Base-by-base conservation (phyloP, 2,329 filamentous ascomycete species). In the Epicoccum nigrum region DNA sequence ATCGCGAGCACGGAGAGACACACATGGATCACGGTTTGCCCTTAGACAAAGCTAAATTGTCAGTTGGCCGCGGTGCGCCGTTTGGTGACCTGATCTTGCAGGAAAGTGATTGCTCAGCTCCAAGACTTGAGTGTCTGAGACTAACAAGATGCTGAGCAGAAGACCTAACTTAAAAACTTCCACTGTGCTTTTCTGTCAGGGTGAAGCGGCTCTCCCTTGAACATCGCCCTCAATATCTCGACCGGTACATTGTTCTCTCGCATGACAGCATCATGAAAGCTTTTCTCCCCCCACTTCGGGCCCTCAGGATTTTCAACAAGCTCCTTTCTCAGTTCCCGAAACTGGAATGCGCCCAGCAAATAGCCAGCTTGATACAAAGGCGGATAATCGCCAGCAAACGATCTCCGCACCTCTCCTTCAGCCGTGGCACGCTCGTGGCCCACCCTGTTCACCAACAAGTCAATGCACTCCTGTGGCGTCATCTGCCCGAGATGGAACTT, bases 301-400 rank as follows among this genome's bases (percentile, higher is more conserved):
- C 57, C 54, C 0, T 69, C 69, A 20, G 32, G 12, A 23, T 37
- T 12, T 21, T 45, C 42, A 2, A 85, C 59, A 1, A 79, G 66
- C 65, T 85, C 81, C 11, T 75, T 69, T 2, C 82, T 70, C 51
- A 86, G 61, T 4, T 73, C 69, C 61, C 79, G 78, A 8, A 86
- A 62, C 63, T 86, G 83, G 60, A 86, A 64, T 1, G 83, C 83
- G 0, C 83, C 83, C 1, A 85, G 69, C 77, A 85, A 80, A 62
- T 86, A 86, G 0, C 79, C 83, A 0, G 80, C 80, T 65, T 86
- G 83, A 56, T 86, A 86, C 6, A 86, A 61, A 1, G 83, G 82
- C 1, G 76, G 70, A 63, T 85, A 85, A 13, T 81, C 77, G 1
- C 82, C 82, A 51, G 77, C 78, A 25, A 86, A 76, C 12, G 79